A percentile compares a stretch with the other conserved stretches of the same genome.
Conservation (phyloP, 176 grass and related monocot genomes). For the maize (Zea mays) region DNA sequence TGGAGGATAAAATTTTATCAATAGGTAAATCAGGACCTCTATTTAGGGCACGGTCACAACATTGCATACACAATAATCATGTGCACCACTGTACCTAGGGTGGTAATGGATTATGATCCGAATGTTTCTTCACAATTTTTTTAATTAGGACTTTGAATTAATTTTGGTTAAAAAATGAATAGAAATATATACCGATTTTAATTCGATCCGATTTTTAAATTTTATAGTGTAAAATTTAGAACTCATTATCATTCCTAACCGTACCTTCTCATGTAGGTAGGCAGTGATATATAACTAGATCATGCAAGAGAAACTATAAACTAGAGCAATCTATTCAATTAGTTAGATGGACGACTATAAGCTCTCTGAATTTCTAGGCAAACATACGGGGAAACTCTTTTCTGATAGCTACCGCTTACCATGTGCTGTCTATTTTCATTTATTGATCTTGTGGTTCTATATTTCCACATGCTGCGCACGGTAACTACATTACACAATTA, state of each 20-base stretch:
- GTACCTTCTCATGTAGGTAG: neutral
- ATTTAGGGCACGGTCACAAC: neutral
- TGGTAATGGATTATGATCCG: too few species aligned
- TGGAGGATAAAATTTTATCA: neutral
- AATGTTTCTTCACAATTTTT: too few species aligned
- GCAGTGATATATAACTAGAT: neutral
- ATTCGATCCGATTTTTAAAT: too few species aligned
- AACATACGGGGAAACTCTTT: neutral
- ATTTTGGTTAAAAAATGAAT: too few species aligned
- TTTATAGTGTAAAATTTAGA: too few species aligned
- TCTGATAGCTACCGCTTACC: neutral
- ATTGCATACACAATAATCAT: neutral
- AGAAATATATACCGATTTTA: too few species aligned
- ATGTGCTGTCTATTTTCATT: neutral
- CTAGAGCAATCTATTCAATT: neutral
- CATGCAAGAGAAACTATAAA: neutral
- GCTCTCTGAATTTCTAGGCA: neutral
- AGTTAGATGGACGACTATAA: neutral
- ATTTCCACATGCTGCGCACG: slow-evolving; percentile 10
- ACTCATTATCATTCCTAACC: too few species aligned
- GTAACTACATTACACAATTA: neutral
- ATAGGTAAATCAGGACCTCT: neutral
- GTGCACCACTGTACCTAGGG: neutral
- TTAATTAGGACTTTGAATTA: too few species aligned
- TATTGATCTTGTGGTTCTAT: neutral